Base-by-base conservation (phyloP, 352 stramenopile species). In the Phytophthora sp. region DNA sequence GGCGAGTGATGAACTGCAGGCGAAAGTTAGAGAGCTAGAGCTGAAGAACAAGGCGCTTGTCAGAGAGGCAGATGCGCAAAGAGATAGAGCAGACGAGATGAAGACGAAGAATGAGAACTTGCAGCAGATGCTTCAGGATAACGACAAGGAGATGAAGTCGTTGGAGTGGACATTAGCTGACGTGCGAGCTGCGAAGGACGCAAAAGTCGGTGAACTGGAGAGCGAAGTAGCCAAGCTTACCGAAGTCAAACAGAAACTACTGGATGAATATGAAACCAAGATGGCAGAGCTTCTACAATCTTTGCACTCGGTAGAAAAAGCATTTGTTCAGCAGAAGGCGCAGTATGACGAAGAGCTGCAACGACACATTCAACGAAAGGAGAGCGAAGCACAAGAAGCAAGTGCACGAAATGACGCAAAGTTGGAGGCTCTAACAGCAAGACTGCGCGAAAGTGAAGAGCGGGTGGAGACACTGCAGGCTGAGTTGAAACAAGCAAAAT, bases 181-280 rank as follows among this genome's bases (percentile, higher is more conserved):
- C 35, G 52, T 84, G 13, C 78, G 81, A 10, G 53, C 56, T 1
- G 60, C 59, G 1, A 92, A 89, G 43, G 83, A 92, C 10, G 68
- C 78, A 0, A 81, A 83, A 57, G 83, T 96, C 27, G 37, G 45
- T 0, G 78, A 91, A n/a, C 53, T 96, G 1, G 87, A 95, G 48
- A 45, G 46, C 12, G 80, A 92, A 42, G 71, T 83, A 17, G 41
- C 53, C 0, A 76, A 77, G 34, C 41, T 95, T 4, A 77, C 91
- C 41, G 72, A 91, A 5, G 69, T 89, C 1, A 95, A 95, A 53
- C 86, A 95, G 41, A 68, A 78, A 24, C 57, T 96, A 18, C 52
- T 95, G 42, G 86, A 94, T 54, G 86, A 96, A 65, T 93, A 95
- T 54, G 88, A 96, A 57, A 70, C 54, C 10, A 95, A 95, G 56